Percentiles rank a stretch among this genome's conserved stretches.
Conservation (phyloP, 1,284 basidiomycete genomes). For the Ustilago sp. region DNA sequence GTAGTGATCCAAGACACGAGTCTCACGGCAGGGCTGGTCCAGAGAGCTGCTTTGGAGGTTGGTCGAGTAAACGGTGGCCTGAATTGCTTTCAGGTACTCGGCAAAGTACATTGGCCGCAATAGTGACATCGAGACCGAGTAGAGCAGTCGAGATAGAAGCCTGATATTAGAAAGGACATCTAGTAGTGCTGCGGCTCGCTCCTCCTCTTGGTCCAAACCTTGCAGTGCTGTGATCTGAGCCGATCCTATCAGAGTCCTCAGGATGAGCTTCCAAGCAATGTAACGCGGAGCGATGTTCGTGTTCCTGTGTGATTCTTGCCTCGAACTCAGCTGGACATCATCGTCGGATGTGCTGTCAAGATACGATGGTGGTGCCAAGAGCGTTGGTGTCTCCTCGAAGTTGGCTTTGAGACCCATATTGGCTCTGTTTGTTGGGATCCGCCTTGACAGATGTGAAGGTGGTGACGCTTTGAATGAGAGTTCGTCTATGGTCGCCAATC, state of each 20-base stretch:
- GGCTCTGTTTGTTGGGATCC: background rate
- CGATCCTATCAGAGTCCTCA: constrained; percentile 5
- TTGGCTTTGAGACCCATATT: constrained; percentile 37
- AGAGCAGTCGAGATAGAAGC: constrained; percentile 36
- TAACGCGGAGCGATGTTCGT: constrained; percentile 26
- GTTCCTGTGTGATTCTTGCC: background rate
- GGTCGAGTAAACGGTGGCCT: constrained; percentile 34
- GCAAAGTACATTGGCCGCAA: constrained; percentile 33
- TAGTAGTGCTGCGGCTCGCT: constrained; percentile 17
- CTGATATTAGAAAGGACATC: constrained; percentile 35
- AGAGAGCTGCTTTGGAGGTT: constrained; percentile 11
- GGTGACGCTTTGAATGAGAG: background rate
- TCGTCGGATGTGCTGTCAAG: constrained; percentile 26
- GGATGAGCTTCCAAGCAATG: constrained; percentile 31
- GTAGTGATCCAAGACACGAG: constrained; percentile 47
- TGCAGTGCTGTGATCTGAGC: background rate
- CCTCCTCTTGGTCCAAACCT: constrained; percentile 30
- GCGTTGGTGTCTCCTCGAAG: constrained; percentile 39
- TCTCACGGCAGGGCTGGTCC: constrained; percentile 30
- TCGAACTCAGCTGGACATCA: background rate
- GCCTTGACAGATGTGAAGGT: background rate
- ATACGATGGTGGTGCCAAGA: constrained; percentile 39
- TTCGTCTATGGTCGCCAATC: background rate
- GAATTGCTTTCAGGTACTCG: constrained; percentile 31
- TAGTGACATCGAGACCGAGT: constrained; percentile 35